Evolutionary conservation across 2,329 filamentous ascomycete species (phyloP), one percentile per base, ranked within the genome.

Genomic region (Huntiella decipiens): DNA sequence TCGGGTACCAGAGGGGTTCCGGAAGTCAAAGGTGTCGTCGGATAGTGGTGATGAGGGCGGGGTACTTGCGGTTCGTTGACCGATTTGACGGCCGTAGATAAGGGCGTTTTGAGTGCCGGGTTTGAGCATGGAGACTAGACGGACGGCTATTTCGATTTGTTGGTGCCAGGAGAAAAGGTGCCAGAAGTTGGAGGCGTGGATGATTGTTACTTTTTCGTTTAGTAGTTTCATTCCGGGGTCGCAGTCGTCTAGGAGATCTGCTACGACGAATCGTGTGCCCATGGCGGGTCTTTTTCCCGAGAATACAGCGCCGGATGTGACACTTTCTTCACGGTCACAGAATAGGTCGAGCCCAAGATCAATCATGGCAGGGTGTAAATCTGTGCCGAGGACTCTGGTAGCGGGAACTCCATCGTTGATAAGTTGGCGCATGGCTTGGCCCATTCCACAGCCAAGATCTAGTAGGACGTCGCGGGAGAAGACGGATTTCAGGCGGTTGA

Each of bases 321-420:
- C 45, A 5, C 55, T 51, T 5, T 50, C 51, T 12, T 51, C 52
- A 13, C 52, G 48, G 50, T 80, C 78, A 39, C 66, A 64, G 59
- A 81, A 82, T 15, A 82, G 62, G 45, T 78, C 72, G 56, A 77
- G 75, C 22, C 73, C 73, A n/a, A 72, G 56, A 8, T 72, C 63
- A 44, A 75, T 62, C 52, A 75, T 71, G n/a, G 59, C 60, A 15
- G 61, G 52, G 38, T 67, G 61, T 3, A 71, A 51, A 50, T 74
- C 71, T 3, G 62, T 60, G 13, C 68, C 71, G 48, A 66, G 66
- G n/a, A 75, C 56, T 39, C 66, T 63, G 12, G 60, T 55, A 4
- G 64, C 59, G 17, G 64, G 58, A 5, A 69, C 69, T 15, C 71
- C 71, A 47, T 72, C 68, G 43, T 60, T 58, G 8, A 63, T 60